These are phyloP conservation scores for Colletotrichum sidae DNA, from an alignment of 2,329 filamentous ascomycete genomes.

Conservation along the genomic window DNA sequence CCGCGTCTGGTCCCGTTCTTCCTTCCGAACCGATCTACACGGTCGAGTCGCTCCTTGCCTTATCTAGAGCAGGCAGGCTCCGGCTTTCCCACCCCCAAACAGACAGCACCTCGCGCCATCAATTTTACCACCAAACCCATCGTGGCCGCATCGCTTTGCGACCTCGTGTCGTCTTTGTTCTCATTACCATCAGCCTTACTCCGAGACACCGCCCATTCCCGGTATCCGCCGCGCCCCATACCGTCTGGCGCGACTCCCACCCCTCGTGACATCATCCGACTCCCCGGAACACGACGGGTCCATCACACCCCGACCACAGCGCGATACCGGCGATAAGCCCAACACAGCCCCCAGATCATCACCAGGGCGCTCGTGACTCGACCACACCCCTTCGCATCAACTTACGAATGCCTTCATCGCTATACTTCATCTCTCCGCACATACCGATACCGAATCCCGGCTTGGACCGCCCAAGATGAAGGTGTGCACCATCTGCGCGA, in stretches of 20 bases:
- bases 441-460: conserved; percentile 19
- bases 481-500: conserved; percentile 33
- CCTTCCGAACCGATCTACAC: conserved; percentile 34
- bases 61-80: conserved; percentile 26
- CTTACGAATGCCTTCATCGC: conserved; percentile 20
- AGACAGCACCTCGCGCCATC: conserved; percentile 26
- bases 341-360: conserved; percentile 5
- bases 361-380: conserved; percentile 4
- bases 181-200: conserved; percentile 3
- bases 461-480: conserved; percentile 37
- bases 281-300: conserved; percentile 29
- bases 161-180: conserved; percentile 13
- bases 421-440: conserved; percentile 15
- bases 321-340: conserved; percentile 36
- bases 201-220: conserved; percentile 27
- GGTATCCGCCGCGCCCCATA: conserved; percentile 15
- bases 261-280: conserved; percentile 38
- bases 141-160: conserved; percentile 22
- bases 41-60: conserved; percentile 35
- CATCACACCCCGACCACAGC: conserved; percentile 30
- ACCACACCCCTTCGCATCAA: conserved; percentile 1
- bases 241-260: conserved; percentile 33
- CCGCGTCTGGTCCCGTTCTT: conserved; percentile 38
- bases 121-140: conserved; percentile 1
- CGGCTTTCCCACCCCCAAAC: conserved; percentile 27